Base-by-base conservation (phyloP, 2,329 filamentous ascomycete species). In the Tolypocladium tropicale region DNA sequence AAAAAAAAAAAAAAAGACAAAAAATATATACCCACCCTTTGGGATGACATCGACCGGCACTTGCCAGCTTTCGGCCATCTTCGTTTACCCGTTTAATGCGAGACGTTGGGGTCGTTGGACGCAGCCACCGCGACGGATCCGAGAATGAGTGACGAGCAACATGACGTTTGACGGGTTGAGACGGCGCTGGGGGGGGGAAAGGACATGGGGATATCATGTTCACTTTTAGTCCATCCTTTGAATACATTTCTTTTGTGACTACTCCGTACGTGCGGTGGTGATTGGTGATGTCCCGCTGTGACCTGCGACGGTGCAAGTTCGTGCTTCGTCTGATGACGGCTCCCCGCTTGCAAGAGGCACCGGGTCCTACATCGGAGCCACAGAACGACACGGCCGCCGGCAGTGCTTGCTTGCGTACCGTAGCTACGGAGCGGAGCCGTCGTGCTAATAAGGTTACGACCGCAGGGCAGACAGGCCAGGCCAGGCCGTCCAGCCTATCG, bases 191-290 rank as follows among this genome's bases (percentile, higher is more conserved):
- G n/a, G n/a, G n/a, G n/a, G n/a, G n/a, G 32, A 32, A 2, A 32
- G 23, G 21, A n/a, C 16, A 12, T 36, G 55, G 56, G 39, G 37
- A 54, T 2, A 11, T n/a, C 60, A 61, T 39, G 41, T 48, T 59
- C 56, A 61, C 55, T 61, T 57, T 28, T 56, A 62, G 58, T 62
- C 54, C 37, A 62, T 59, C 57, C 3, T 14, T 59, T 57, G 57
- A 59, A 63, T 61, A 56, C 21, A 58, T 57, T 36, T 57, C 56
- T 32, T 58, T 57, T 57, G 43, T 59, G n/a, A 34, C 32, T 32
- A 28, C 30, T 2, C 11, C 18, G 16, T n/a, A 6, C 0, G 25
- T 33, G 4, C 18, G 30, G 28, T n/a, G 43, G 9, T 25, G 21
- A 2, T 10, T 25, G 16, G 16, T 37, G 6, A 18, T n/a, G n/a